A percentile compares a stretch with the other conserved stretches of the same genome.
Conservation (phyloP, 176 grass and related monocot species). For the Avena insularis region DNA sequence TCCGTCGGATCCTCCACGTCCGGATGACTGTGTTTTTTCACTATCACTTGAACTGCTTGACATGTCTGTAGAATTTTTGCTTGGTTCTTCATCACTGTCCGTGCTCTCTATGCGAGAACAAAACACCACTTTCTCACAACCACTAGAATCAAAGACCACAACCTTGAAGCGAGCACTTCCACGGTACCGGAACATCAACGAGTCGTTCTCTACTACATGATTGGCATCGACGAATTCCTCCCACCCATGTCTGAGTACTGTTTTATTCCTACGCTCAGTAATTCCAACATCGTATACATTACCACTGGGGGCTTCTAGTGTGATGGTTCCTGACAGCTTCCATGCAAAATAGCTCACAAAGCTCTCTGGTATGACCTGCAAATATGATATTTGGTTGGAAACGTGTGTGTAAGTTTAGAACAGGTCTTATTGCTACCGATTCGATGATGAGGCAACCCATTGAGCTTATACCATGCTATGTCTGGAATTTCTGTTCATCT, state of each 20-base stretch:
- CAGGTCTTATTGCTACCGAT: background rate
- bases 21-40: background rate
- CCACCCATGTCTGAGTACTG: constrained; percentile 52
- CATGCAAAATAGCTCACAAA: constrained; percentile 49
- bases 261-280: background rate
- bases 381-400: background rate
- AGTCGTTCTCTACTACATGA: constrained; percentile 44
- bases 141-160: constrained; percentile 42
- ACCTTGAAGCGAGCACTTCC: constrained; percentile 43
- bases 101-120: constrained; percentile 30
- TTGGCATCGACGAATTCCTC: constrained; percentile 46
- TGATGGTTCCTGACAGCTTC: constrained; percentile 37
- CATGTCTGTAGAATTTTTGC: background rate
- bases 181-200: constrained; percentile 48
- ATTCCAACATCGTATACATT: constrained; percentile 40
- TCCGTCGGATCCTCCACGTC: background rate
- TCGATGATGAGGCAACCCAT: background rate
- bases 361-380: constrained; percentile 53
- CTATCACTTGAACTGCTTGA: constrained; percentile 7
- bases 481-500: constrained; percentile 26
- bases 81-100: background rate
- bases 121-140: constrained; percentile 43
- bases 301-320: constrained; percentile 45
- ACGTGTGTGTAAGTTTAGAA: background rate
- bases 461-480: constrained; percentile 41